Conservation (phyloP, 1,284 basidiomycete species). For the Fomitopsis betulina region DNA sequence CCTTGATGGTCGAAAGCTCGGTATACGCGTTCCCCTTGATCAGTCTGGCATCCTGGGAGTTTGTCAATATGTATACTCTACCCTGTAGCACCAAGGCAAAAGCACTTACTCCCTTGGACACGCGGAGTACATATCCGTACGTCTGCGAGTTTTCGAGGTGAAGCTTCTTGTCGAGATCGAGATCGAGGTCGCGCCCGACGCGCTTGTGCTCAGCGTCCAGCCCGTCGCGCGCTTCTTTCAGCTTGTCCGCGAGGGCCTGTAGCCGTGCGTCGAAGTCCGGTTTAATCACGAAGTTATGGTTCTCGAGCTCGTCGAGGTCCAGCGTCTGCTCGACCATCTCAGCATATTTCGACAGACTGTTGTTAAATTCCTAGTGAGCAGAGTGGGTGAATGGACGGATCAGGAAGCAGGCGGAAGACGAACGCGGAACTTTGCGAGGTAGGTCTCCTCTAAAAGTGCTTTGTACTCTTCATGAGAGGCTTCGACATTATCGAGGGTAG, state of each 20-base stretch:
- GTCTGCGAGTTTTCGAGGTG: conserved; percentile 91
- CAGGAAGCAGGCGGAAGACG: conserved; percentile 11
- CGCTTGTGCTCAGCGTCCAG: conserved; percentile 81
- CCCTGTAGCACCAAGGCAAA: neutral
- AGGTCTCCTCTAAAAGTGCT: conserved; percentile 63
- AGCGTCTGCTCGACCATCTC: conserved; percentile 97
- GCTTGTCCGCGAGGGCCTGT: conserved; percentile 62
- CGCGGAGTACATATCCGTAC: conserved; percentile 91
- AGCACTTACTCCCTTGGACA: conserved; percentile 79
- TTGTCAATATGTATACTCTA: conserved; percentile 2
- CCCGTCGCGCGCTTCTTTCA: conserved; percentile 67
- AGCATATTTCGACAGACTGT: conserved; percentile 71
- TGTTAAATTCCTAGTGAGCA: conserved; percentile 50
- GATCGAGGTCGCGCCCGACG: conserved; percentile 68
- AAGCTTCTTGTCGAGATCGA: conserved; percentile 95
- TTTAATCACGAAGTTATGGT: conserved; percentile 90
- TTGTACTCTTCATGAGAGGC: conserved; percentile 43
- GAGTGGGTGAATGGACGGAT: neutral
- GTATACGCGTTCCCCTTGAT: conserved; percentile 73
- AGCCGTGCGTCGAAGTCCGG: conserved; percentile 85
- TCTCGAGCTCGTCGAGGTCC: conserved; percentile 81
- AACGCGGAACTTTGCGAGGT: conserved; percentile 60
- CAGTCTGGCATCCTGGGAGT: conserved; percentile 71
- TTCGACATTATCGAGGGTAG: conserved; percentile 51
- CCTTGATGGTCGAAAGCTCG: conserved; percentile 85